These are phyloP conservation scores for Candida yuanshanica DNA, from an alignment of 805 yeast genomes.

Conservation along the genomic window DNA sequence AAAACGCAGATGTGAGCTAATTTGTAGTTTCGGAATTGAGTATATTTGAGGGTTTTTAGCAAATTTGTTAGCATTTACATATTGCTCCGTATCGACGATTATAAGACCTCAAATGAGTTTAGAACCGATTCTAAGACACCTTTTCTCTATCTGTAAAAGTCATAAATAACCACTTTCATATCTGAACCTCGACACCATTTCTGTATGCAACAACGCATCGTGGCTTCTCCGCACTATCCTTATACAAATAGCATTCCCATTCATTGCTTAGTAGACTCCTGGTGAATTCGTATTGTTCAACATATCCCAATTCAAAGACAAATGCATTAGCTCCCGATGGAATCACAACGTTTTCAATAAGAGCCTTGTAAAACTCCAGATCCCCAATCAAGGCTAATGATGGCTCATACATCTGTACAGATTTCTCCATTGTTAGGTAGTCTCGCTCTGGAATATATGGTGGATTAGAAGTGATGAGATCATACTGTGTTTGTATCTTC, in stretches of 20 bases:
- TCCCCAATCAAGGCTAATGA: conserved; percentile 73
- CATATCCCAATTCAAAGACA: conserved; percentile 72
- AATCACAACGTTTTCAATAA: conserved; percentile 40
- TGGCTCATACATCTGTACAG: conserved; percentile 77
- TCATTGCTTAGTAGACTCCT: conserved; percentile 12
- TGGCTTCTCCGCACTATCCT: conserved; percentile 46
- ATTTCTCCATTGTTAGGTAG: conserved; percentile 42
- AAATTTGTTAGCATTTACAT: no score
- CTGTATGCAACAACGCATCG: conserved; percentile 66
- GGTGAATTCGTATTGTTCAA: conserved; percentile 47
- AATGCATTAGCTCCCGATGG: conserved; percentile 46
- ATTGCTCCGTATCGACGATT: no score
- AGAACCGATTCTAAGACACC: no score
- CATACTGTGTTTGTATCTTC: conserved; percentile 22
- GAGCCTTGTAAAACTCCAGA: conserved; percentile 57
- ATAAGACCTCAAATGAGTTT: no score
- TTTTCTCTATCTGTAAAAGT: no score
- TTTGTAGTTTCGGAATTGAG: no score
- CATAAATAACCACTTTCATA: conserved; percentile 2
- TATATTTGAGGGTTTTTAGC: no score
- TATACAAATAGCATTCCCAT: conserved; percentile 47
- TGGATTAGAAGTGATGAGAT: conserved; percentile 78
- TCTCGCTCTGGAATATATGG: conserved; percentile 68
- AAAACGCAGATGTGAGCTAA: no score
- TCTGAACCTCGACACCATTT: conserved; percentile 16